Conservation (phyloP, 441 rosid species). For the Gossypium laxum region DNA sequence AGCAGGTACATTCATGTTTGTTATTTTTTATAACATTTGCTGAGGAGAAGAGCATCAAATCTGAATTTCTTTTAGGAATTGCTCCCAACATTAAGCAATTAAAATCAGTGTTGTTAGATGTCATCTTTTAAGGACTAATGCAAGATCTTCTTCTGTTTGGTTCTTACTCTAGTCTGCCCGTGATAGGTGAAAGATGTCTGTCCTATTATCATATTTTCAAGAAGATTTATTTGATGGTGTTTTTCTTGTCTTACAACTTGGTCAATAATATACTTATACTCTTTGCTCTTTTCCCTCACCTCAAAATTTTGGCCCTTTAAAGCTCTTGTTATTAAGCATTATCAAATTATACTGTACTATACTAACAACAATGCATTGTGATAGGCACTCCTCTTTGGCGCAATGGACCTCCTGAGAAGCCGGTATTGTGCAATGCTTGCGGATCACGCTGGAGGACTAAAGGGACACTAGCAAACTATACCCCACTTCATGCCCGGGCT, state of each 20-base stretch:
- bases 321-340: background rate
- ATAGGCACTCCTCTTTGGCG: conserved; percentile 65
- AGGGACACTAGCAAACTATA: conserved; percentile 80
- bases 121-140: background rate
- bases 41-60: background rate
- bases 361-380: conserved; percentile 3
- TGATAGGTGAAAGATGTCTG: background rate
- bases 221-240: background rate
- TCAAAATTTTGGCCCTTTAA: background rate
- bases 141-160: background rate
- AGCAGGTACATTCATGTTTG: background rate
- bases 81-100: background rate
- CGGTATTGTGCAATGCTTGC: conserved; percentile 95
- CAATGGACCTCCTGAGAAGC: conserved; percentile 98
- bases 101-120: background rate
- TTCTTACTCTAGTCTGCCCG: background rate
- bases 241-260: background rate
- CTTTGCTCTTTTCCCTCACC: background rate
- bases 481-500: conserved; percentile 86
- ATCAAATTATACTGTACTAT: background rate
- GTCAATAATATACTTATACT: background rate
- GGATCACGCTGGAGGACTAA: conserved; percentile 99
- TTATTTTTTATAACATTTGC: background rate
- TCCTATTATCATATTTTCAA: background rate
- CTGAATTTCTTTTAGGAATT: background rate